Percentiles rank a stretch among this genome's conserved stretches.
These are phyloP conservation scores for Rhizopus sp. DNA, from an alignment of 371 early-diverging fungal species.

Conservation along the genomic window DNA sequence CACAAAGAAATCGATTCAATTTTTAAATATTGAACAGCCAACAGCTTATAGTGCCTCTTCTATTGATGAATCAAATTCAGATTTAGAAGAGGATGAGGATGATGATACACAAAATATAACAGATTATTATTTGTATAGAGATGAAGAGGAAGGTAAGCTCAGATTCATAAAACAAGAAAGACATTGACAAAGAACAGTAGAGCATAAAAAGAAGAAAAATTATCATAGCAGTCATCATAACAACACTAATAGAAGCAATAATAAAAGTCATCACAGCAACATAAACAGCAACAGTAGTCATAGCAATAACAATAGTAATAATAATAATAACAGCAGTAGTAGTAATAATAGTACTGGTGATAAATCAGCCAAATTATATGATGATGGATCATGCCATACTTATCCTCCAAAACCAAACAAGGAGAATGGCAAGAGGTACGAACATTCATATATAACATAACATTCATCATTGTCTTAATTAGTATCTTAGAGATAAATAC, in stretches of 20 bases:
- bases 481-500: slow-evolving; percentile 58
- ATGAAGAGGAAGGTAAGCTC: slow-evolving; percentile 2
- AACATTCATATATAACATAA: neutral
- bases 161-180: neutral
- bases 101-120: slow-evolving; percentile 13
- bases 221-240: too few species aligned
- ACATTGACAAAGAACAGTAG: neutral
- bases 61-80: slow-evolving; percentile 26
- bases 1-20: slow-evolving; percentile 6
- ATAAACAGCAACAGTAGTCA: neutral
- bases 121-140: slow-evolving; percentile 7
- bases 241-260: too few species aligned
- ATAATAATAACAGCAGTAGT: slow-evolving; percentile 1
- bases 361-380: slow-evolving; percentile 20
- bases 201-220: too few species aligned
- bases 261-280: too few species aligned
- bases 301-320: neutral
- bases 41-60: slow-evolving; percentile 15
- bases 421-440: slow-evolving; percentile 13
- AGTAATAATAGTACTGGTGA: slow-evolving; percentile 11
- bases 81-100: slow-evolving; percentile 17
- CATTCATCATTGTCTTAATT: neutral
- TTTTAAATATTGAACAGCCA: slow-evolving; percentile 15
- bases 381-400: slow-evolving; percentile 21
- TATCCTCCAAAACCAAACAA: slow-evolving; percentile 27